Conservation (phyloP, 2,329 filamentous ascomycete genomes). For the Penicillium sumatraense region DNA sequence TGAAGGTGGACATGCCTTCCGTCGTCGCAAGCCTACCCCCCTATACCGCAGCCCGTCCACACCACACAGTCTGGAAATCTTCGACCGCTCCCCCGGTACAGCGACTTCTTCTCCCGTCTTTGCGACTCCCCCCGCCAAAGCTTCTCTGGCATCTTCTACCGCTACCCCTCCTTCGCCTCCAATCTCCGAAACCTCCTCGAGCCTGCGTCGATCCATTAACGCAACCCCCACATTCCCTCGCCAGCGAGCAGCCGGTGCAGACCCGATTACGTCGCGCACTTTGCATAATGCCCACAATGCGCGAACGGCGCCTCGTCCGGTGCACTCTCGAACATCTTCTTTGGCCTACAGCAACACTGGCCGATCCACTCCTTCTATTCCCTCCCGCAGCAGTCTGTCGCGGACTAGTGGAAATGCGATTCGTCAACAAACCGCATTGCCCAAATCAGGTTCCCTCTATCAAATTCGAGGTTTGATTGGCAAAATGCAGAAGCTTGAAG, state of each 20-base stretch:
- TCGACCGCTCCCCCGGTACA: constrained; percentile 78
- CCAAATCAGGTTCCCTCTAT: constrained; percentile 74
- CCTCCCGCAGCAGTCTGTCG: constrained; percentile 48
- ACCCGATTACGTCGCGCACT: constrained; percentile 60
- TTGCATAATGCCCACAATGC: constrained; percentile 51
- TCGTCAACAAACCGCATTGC: constrained; percentile 52
- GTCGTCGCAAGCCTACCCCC: constrained; percentile 57
- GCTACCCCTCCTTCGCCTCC: constrained; percentile 91
- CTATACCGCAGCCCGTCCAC: constrained; percentile 53
- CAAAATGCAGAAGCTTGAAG: constrained; percentile 96
- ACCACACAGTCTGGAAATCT: constrained; percentile 69
- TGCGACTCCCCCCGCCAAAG: constrained; percentile 79
- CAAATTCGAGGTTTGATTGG: constrained; percentile 93
- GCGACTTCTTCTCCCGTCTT: constrained; percentile 88
- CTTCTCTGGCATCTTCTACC: constrained; percentile 65
- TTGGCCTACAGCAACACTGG: constrained; percentile 54
- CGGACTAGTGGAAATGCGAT: constrained; percentile 45
- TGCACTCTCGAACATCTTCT: constrained; percentile 63
- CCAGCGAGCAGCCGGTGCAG: constrained; percentile 50
- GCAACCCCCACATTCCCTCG: constrained; percentile 55
- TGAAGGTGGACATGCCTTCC: constrained; percentile 54
- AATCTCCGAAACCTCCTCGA: constrained; percentile 80
- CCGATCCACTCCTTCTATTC: constrained; percentile 51
- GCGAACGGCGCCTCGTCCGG: constrained; percentile 45
- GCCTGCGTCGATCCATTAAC: constrained; percentile 58